A percentile compares a stretch with the other conserved stretches of the same genome.
Evolutionary conservation across 1,284 basidiomycete genomes (phyloP).

Genomic region (Omphalotus olearius): DNA sequence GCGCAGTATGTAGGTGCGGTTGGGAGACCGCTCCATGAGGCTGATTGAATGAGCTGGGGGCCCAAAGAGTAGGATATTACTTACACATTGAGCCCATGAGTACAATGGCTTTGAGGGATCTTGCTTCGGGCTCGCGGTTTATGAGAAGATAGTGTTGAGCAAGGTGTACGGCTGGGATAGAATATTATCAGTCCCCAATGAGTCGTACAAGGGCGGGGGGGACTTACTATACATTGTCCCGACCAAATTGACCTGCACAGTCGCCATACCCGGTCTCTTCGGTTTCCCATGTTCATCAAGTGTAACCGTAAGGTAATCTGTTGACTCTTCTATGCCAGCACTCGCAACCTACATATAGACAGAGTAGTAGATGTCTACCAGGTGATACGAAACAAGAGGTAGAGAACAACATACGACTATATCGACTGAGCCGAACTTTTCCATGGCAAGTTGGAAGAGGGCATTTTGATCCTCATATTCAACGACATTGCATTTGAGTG

Average conservation of each 20-base stretch:
- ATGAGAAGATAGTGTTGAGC: constrained; percentile 46
- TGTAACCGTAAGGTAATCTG: constrained; percentile 26
- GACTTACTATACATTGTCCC: constrained; percentile 47
- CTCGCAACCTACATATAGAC: constrained; percentile 39
- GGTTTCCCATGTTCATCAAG: constrained; percentile 33
- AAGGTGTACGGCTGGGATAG: constrained; percentile 35
- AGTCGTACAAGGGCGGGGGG: neutral
- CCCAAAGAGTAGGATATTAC: constrained; percentile 10
- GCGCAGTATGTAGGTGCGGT: constrained; percentile 41
- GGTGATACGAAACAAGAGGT: neutral
- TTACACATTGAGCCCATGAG: constrained; percentile 53
- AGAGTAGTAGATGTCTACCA: neutral
- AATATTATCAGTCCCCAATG: neutral
- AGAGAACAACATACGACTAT: constrained; percentile 36
- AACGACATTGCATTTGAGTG: constrained; percentile 45
- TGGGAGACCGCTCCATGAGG: constrained; percentile 47
- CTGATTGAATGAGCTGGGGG: constrained; percentile 24
- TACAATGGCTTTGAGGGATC: constrained; percentile 43
- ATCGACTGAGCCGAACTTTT: constrained; percentile 44
- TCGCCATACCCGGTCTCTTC: constrained; percentile 38
- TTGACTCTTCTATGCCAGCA: constrained; percentile 47
- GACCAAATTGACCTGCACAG: constrained; percentile 49
- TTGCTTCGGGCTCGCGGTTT: constrained; percentile 26
- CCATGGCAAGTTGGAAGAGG: constrained; percentile 47
- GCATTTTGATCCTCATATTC: constrained; percentile 51